Percentiles rank a stretch among this genome's conserved stretches.
These are phyloP conservation scores for Fusarium buharicum DNA, from an alignment of 2,329 filamentous ascomycete genomes.

Conservation along the genomic window DNA sequence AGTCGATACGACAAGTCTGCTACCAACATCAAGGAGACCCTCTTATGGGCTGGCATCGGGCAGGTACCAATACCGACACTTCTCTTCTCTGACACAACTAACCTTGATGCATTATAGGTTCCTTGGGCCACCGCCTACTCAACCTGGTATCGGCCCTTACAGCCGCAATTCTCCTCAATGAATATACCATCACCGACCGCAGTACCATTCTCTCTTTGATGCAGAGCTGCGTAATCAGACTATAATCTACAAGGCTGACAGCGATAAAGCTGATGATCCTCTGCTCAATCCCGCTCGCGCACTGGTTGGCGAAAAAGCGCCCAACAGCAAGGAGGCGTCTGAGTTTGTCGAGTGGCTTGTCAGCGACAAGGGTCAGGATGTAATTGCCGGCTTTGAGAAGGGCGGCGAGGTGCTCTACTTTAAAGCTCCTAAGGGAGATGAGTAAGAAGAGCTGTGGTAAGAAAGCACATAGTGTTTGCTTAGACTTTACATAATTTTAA, in stretches of 20 bases:
- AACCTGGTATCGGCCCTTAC: slow-evolving; percentile 59
- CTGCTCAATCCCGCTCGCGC: slow-evolving; percentile 55
- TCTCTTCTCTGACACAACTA: neutral
- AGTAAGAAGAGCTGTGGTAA: neutral
- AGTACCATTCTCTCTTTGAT: slow-evolving; percentile 57
- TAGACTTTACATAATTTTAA: no score
- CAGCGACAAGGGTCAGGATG: slow-evolving; percentile 26
- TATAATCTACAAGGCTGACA: slow-evolving; percentile 51
- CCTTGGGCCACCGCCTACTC: slow-evolving; percentile 58
- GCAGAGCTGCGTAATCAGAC: slow-evolving; percentile 48
- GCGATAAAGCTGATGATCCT: slow-evolving; percentile 50
- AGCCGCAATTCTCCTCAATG: slow-evolving; percentile 53
- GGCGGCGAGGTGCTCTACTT: slow-evolving; percentile 27
- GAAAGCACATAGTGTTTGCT: no score
- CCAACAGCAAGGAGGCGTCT: slow-evolving; percentile 22
- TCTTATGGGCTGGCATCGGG: slow-evolving; percentile 58
- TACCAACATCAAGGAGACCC: slow-evolving; percentile 60
- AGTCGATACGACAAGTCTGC: slow-evolving; percentile 60
- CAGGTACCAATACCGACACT: slow-evolving; percentile 43
- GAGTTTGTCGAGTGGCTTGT: slow-evolving; percentile 35
- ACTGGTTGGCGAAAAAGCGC: slow-evolving; percentile 16
- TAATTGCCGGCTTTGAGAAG: slow-evolving; percentile 31
- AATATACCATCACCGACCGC: slow-evolving; percentile 60
- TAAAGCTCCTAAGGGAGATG: slow-evolving; percentile 51
- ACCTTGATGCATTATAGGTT: slow-evolving; percentile 25